These are phyloP conservation scores for Leucosporidium scottii DNA, from an alignment of 768 basidiomycete species.

Conservation along the genomic window DNA sequence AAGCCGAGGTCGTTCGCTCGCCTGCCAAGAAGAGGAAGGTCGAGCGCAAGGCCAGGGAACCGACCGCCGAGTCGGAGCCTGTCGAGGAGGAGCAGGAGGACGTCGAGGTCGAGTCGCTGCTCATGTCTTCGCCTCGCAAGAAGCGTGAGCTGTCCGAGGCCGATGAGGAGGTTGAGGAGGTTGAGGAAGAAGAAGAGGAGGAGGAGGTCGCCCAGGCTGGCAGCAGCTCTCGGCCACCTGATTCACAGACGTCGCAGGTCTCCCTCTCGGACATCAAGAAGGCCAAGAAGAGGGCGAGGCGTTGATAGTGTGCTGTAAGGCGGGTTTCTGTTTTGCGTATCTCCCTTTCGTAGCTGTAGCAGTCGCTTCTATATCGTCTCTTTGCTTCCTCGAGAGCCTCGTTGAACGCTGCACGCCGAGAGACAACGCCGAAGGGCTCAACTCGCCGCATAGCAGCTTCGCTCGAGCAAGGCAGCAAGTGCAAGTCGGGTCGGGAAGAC, in stretches of 20 bases:
- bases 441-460: too few species aligned
- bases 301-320: background rate
- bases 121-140: background rate
- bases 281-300: slow-evolving; percentile 1
- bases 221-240: background rate
- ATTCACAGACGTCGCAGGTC: background rate
- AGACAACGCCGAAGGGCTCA: too few species aligned
- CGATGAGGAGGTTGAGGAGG: background rate
- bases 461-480: too few species aligned
- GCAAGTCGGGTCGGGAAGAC: too few species aligned
- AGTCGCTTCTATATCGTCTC: background rate
- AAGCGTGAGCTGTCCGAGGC: background rate
- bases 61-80: background rate
- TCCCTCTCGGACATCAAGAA: background rate
- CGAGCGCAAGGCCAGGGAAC: background rate
- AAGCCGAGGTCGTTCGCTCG: too few species aligned
- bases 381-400: background rate
- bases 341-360: background rate
- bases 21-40: background rate
- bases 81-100: background rate
- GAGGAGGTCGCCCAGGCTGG: background rate
- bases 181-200: background rate
- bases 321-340: background rate
- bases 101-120: background rate
- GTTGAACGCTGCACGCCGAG: background rate